Evolutionary conservation across 2,329 filamentous ascomycete genomes (phyloP).

Genomic region (Fusarium sp.): DNA sequence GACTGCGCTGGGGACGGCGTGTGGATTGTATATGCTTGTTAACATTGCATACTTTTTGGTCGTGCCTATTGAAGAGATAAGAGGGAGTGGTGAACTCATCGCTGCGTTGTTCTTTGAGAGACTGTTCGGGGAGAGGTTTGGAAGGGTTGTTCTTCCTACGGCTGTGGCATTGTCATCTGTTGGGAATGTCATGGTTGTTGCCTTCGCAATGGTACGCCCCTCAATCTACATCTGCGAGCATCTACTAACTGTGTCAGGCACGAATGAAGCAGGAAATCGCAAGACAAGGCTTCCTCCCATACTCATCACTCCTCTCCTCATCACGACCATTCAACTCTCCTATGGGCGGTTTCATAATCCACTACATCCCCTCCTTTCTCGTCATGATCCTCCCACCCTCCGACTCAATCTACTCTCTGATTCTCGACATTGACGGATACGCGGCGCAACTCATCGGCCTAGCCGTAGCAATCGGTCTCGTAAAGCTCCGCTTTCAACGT

Average conservation of each 20-base stretch:
- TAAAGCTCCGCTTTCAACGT: conserved; percentile 70
- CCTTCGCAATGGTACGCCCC: conserved; percentile 71
- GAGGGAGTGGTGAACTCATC: conserved; percentile 74
- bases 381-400: conserved; percentile 75
- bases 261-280: conserved; percentile 80
- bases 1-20: conserved; percentile 70
- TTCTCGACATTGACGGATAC: conserved; percentile 78
- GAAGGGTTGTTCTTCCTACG: conserved; percentile 69
- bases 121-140: conserved; percentile 70
- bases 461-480: conserved; percentile 67
- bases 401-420: conserved; percentile 77
- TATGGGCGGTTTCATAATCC: conserved; percentile 74
- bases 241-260: conserved; percentile 58
- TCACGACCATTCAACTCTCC: conserved; percentile 76
- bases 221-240: background rate
- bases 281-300: conserved; percentile 77
- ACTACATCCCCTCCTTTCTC: conserved; percentile 75
- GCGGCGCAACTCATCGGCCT: conserved; percentile 71
- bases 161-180: conserved; percentile 75
- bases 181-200: conserved; percentile 80
- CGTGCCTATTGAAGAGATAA: conserved; percentile 75
- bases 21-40: conserved; percentile 73
- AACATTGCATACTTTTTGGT: conserved; percentile 74
- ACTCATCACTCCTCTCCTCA: conserved; percentile 69
- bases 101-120: conserved; percentile 75